These are phyloP conservation scores for Escovopsis sp. DNA, from an alignment of 2,329 filamentous ascomycete genomes.

Conservation along the genomic window DNA sequence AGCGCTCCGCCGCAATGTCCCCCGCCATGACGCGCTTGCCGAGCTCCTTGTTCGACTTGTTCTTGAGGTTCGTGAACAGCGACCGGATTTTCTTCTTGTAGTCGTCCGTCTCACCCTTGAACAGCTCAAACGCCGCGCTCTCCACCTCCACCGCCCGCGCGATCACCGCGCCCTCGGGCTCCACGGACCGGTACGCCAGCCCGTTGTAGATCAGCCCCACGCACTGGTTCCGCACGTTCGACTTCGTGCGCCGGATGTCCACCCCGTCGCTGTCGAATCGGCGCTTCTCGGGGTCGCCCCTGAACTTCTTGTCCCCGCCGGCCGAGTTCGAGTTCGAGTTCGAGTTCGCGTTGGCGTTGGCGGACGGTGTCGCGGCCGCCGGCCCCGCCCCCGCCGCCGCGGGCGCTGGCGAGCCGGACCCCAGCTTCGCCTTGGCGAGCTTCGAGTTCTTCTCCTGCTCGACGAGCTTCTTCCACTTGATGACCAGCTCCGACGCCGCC, in stretches of 20 bases:
- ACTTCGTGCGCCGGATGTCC: slow-evolving; percentile 60
- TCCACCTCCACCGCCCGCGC: slow-evolving; percentile 71
- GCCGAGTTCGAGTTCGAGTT: slow-evolving; percentile 23
- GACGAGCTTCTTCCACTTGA: slow-evolving; percentile 73
- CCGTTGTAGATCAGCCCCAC: slow-evolving; percentile 91
- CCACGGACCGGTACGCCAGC: slow-evolving; percentile 54
- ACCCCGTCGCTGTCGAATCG: slow-evolving; percentile 71
- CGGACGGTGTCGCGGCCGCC: slow-evolving; percentile 38
- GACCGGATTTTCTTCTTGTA: slow-evolving; percentile 87
- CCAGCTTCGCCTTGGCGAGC: slow-evolving; percentile 26
- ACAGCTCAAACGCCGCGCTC: slow-evolving; percentile 54
- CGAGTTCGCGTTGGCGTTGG: slow-evolving; percentile 23
- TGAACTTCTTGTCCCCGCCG: slow-evolving; percentile 32
- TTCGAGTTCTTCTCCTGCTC: slow-evolving; percentile 44
- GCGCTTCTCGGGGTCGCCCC: slow-evolving; percentile 61
- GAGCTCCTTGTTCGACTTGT: slow-evolving; percentile 69
- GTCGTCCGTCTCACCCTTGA: slow-evolving; percentile 54
- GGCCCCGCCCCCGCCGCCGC: too few species aligned
- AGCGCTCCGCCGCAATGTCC: slow-evolving; percentile 54
- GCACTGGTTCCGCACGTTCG: slow-evolving; percentile 63
- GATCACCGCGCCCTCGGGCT: slow-evolving; percentile 57
- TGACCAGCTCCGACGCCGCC: slow-evolving; percentile 67
- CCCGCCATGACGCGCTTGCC: slow-evolving; percentile 62
- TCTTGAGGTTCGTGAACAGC: slow-evolving; percentile 89
- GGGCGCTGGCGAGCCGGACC: slow-evolving; percentile 11